Percentiles rank a stretch among this genome's conserved stretches.
Conservation (phyloP, 345 rosid species). For the Brassica incana region DNA sequence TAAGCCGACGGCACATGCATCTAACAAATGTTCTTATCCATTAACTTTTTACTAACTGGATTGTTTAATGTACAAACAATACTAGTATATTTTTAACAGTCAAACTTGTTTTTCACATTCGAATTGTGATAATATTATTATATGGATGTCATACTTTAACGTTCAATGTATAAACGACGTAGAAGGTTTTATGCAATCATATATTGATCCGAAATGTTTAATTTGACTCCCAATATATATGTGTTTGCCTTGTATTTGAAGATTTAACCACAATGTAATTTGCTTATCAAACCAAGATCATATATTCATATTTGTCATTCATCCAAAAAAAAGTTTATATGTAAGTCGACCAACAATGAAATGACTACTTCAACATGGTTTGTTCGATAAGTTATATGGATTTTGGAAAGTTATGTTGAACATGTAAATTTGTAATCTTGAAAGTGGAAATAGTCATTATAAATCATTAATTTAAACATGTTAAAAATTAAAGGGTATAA, state of each 20-base stretch:
- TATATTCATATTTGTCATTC: background rate
- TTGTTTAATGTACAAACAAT: background rate
- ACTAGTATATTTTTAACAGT: background rate
- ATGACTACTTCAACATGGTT: background rate
- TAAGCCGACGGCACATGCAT: background rate
- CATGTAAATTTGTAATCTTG: background rate
- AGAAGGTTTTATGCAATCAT: background rate
- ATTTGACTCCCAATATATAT: background rate
- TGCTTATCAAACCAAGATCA: background rate
- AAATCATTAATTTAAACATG: background rate
- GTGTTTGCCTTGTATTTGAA: background rate
- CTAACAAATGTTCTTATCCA: conserved; percentile 21
- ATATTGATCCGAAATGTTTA: background rate
- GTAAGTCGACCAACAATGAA: background rate
- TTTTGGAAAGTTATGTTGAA: background rate
- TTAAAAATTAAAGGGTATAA: background rate
- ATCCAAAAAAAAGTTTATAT: background rate
- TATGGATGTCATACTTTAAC: conserved; percentile 5
- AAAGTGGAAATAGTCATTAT: background rate
- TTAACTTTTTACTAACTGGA: conserved; percentile 3
- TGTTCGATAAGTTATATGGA: background rate
- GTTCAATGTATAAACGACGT: background rate
- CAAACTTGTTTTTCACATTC: conserved; percentile 31
- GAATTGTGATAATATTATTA: background rate
- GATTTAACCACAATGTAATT: background rate